These are phyloP conservation scores for Sophora flavescens DNA, from an alignment of 306 rosid species.

Conservation along the genomic window DNA sequence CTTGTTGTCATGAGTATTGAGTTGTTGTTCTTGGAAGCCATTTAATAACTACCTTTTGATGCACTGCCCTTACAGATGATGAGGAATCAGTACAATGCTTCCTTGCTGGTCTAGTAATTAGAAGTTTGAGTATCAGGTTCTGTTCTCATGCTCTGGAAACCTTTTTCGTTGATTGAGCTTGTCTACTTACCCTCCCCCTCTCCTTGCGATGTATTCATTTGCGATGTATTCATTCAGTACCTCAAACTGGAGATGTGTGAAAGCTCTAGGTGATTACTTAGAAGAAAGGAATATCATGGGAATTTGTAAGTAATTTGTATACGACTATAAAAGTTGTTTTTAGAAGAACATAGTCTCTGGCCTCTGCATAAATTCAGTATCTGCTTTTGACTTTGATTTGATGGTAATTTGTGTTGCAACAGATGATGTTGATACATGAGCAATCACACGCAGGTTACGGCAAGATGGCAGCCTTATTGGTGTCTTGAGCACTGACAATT, in stretches of 20 bases:
- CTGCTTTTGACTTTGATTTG: slow-evolving; percentile 33
- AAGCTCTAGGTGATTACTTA: slow-evolving; percentile 79
- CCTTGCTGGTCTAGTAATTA: slow-evolving; percentile 86
- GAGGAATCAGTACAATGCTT: slow-evolving; percentile 85
- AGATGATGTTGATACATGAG: slow-evolving; percentile 97
- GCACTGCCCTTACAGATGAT: slow-evolving; percentile 65
- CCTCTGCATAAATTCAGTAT: background rate
- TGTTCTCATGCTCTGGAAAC: background rate
- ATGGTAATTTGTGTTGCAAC: slow-evolving; percentile 49
- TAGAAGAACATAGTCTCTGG: background rate
- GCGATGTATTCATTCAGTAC: slow-evolving; percentile 73
- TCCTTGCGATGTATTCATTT: slow-evolving; percentile 32
- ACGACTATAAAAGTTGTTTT: slow-evolving; percentile 11
- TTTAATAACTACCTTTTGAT: slow-evolving; percentile 14
- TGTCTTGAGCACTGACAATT: slow-evolving; percentile 85
- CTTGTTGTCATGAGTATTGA: background rate
- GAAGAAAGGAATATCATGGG: slow-evolving; percentile 91
- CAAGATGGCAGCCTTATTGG: slow-evolving; percentile 98
- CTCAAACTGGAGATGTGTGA: slow-evolving; percentile 87
- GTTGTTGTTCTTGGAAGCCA: slow-evolving; percentile 25
- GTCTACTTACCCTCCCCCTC: slow-evolving; percentile 23
- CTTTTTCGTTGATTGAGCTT: slow-evolving; percentile 30
- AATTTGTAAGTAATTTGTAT: slow-evolving; percentile 76
- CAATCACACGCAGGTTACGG: slow-evolving; percentile 90
- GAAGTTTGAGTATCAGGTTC: slow-evolving; percentile 87